Evolutionary conservation across 1,284 basidiomycete species (phyloP).

Genomic region (Austropuccinia psidii): DNA sequence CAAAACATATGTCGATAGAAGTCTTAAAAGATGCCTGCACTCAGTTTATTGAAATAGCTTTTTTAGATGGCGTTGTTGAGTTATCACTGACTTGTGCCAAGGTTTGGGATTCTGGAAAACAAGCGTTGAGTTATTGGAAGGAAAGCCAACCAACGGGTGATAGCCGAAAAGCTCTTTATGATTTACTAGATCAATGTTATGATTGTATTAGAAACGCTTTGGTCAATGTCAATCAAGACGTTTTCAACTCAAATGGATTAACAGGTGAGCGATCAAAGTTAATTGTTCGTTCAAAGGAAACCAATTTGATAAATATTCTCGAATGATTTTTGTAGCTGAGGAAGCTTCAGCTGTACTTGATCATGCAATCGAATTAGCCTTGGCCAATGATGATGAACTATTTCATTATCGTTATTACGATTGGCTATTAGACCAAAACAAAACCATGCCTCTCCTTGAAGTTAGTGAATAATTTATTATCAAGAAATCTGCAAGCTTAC

Average conservation of each 20-base stretch:
- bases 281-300: constrained; percentile 45
- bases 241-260: constrained; percentile 43
- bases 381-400: constrained; percentile 75
- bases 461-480: constrained; percentile 51
- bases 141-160: constrained; percentile 59
- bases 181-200: constrained; percentile 68
- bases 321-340: constrained; percentile 45
- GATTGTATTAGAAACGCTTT: constrained; percentile 73
- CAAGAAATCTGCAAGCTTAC: neutral
- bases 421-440: constrained; percentile 71
- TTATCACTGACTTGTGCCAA: constrained; percentile 77
- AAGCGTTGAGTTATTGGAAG: constrained; percentile 69
- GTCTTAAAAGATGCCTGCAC: constrained; percentile 74
- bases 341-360: constrained; percentile 61
- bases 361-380: constrained; percentile 71
- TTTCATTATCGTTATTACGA: constrained; percentile 93
- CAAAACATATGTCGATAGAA: constrained; percentile 71
- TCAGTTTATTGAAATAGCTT: constrained; percentile 76
- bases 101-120: constrained; percentile 66
- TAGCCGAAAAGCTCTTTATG: constrained; percentile 56
- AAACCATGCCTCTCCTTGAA: constrained; percentile 82
- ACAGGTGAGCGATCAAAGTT: constrained; percentile 42
- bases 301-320: constrained; percentile 38
- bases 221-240: constrained; percentile 62
- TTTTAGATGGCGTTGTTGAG: constrained; percentile 69